Evolutionary conservation across 140 eudicot species (phyloP).

Genomic region (Eryngium alpinum): DNA sequence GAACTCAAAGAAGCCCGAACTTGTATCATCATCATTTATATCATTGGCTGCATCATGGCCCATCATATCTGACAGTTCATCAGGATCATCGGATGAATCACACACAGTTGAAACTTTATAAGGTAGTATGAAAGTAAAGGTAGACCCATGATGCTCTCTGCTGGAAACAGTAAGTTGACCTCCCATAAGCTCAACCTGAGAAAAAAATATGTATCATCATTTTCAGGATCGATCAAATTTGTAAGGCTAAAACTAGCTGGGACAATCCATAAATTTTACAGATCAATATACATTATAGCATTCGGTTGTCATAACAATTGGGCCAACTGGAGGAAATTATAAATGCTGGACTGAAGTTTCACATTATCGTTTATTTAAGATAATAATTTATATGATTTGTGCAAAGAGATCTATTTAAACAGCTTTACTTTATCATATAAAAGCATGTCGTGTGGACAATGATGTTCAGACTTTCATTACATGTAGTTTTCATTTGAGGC

Average conservation of each 20-base stretch:
- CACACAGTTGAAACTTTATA: constrained; percentile 55
- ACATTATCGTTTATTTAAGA: not conserved
- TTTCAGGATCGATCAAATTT: not conserved
- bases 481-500: not conserved
- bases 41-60: constrained; percentile 39
- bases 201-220: not conserved
- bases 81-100: constrained; percentile 75
- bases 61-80: constrained; percentile 61
- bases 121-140: constrained; percentile 79
- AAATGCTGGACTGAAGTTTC: not conserved
- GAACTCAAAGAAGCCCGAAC: constrained; percentile 65
- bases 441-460: not conserved
- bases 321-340: not conserved
- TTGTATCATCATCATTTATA: constrained; percentile 48
- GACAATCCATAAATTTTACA: not conserved
- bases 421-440: too few relatives aligned
- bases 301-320: not conserved
- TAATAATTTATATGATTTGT: not conserved
- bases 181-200: constrained; percentile 96
- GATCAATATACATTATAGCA: not conserved
- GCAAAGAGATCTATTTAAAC: not conserved
- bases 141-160: constrained; percentile 71
- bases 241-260: not conserved
- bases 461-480: not conserved
- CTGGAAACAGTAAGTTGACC: constrained; percentile 85